Conservation (phyloP, 139 green algal genomes). For the Edaphochlamys debaryana region DNA sequence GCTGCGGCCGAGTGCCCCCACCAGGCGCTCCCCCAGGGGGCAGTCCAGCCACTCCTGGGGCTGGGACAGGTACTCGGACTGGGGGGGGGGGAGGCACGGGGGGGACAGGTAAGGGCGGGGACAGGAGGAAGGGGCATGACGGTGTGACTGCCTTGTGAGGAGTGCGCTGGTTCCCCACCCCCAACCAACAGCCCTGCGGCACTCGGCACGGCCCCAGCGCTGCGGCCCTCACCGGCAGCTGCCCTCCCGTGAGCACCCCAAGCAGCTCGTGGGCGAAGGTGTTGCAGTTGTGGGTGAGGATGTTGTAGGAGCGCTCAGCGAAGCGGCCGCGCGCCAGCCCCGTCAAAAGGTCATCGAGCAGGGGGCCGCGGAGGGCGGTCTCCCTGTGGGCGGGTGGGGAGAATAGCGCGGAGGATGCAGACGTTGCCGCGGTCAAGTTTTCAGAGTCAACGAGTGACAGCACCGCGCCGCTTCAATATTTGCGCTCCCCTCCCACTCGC, state of each 20-base stretch:
- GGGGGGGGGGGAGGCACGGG: not conserved
- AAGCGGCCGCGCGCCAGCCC: not conserved
- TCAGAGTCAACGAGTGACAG: too few relatives aligned
- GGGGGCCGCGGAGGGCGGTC: not conserved
- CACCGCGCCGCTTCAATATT: too few relatives aligned
- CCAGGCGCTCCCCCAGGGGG: too few relatives aligned
- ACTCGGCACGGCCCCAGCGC: too few relatives aligned
- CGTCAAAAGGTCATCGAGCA: slow-evolving; percentile 6
- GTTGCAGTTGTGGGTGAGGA: slow-evolving; percentile 41
- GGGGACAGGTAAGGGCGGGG: too few relatives aligned
- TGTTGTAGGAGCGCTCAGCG: slow-evolving; percentile 10
- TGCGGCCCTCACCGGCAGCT: slow-evolving; percentile 6
- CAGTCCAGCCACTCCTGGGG: not conserved
- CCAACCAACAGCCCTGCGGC: not conserved
- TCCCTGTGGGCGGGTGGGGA: not conserved
- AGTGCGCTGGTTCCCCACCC: not conserved
- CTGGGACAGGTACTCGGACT: not conserved
- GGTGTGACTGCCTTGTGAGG: too few relatives aligned
- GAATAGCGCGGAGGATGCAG: not conserved
- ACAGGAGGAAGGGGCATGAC: not conserved
- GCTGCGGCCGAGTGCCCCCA: too few relatives aligned
- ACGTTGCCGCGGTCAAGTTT: not conserved
- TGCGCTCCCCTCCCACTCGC: too few relatives aligned
- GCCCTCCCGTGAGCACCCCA: not conserved
- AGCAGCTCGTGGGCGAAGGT: slow-evolving; percentile 20